phyloP scores from a whole-genome alignment of 1,284 basidiomycete genomes.

The Fomes fomentarius region DNA sequence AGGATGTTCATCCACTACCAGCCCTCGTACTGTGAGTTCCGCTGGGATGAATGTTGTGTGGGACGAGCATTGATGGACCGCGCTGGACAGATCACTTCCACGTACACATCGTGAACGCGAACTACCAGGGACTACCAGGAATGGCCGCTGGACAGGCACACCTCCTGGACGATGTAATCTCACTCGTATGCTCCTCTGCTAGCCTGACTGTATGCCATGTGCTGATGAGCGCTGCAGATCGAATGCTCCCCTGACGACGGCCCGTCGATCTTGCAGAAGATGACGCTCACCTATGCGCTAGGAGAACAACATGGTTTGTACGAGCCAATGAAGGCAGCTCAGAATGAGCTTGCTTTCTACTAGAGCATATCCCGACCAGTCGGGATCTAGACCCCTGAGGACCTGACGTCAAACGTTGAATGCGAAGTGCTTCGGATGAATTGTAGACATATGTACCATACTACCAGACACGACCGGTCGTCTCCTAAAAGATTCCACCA shows the following conservation, averaged over 20 bases:
- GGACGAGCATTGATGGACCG: not conserved
- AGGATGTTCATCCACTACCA: slow-evolving; percentile 94
- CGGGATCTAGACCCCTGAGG: too few species aligned
- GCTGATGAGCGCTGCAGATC: slow-evolving; percentile 45
- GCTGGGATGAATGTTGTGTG: not conserved
- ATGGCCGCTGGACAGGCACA: slow-evolving; percentile 92
- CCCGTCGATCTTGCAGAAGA: slow-evolving; percentile 59
- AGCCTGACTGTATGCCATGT: not conserved
- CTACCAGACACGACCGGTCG: slow-evolving; percentile 7
- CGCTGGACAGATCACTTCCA: slow-evolving; percentile 84
- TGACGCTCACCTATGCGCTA: slow-evolving; percentile 84
- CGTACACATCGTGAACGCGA: slow-evolving; percentile 89
- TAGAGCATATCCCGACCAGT: too few species aligned
- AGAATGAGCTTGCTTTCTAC: slow-evolving; percentile 26
- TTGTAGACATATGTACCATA: slow-evolving; percentile 18
- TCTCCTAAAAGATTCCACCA: slow-evolving; percentile 8
- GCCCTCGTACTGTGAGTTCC: slow-evolving; percentile 87
- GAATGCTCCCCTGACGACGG: slow-evolving; percentile 53
- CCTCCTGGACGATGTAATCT: slow-evolving; percentile 90
- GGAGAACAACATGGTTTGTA: slow-evolving; percentile 83
- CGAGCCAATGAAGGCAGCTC: slow-evolving; percentile 44
- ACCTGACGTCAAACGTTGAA: too few species aligned
- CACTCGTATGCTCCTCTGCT: slow-evolving; percentile 54
- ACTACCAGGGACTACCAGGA: slow-evolving; percentile 65
- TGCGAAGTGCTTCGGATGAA: too few species aligned